Percentiles rank a stretch among this genome's conserved stretches.
These are phyloP conservation scores for Colletotrichum cereale DNA, from an alignment of 2,329 filamentous ascomycete genomes.

Conservation along the genomic window DNA sequence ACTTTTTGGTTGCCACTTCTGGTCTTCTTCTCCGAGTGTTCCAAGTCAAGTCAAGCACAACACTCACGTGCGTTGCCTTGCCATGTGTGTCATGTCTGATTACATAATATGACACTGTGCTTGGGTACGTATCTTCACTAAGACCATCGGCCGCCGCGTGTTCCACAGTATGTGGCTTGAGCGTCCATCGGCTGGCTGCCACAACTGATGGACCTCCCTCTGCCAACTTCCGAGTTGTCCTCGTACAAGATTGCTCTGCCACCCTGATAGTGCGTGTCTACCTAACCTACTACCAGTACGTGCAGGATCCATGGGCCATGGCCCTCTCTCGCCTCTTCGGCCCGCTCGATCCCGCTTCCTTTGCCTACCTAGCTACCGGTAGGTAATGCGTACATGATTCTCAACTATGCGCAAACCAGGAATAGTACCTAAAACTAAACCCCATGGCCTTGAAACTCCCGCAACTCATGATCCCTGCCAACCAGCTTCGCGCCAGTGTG, in stretches of 20 bases:
- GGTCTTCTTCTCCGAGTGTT: background rate
- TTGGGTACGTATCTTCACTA: background rate
- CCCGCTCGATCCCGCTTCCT: conserved; percentile 16
- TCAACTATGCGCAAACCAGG: too few relatives aligned
- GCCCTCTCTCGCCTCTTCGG: background rate
- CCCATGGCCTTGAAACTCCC: conserved; percentile 22
- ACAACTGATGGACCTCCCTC: conserved; percentile 13
- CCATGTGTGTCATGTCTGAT: background rate
- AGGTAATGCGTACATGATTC: too few relatives aligned
- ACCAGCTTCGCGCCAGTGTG: background rate
- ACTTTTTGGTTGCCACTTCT: accelerated
- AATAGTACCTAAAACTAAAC: background rate
- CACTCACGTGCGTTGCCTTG: background rate
- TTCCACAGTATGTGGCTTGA: background rate
- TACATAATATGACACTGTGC: background rate
- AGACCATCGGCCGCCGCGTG: background rate
- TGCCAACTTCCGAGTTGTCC: background rate
- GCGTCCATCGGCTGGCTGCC: conserved; percentile 26
- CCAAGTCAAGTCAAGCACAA: background rate
- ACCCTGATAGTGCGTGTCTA: background rate
- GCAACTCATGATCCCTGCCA: conserved; percentile 23
- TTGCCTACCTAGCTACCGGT: too few relatives aligned
- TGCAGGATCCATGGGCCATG: background rate
- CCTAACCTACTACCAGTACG: too few relatives aligned
- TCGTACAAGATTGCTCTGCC: background rate